These are phyloP conservation scores for Rosa rugosa DNA, from an alignment of 306 rosid species.

Conservation along the genomic window DNA sequence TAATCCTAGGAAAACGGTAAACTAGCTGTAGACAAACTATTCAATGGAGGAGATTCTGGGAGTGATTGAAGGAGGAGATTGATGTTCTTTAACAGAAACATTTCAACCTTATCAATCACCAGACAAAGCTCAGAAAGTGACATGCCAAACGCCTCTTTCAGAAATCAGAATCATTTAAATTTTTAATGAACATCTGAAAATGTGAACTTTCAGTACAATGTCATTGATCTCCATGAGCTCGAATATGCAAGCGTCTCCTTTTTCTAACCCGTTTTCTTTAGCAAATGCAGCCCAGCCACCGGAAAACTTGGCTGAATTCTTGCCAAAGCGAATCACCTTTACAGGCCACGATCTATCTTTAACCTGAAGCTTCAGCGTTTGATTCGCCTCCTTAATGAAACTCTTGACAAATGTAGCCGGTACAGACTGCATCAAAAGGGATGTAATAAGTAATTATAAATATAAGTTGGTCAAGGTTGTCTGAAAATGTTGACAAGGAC, in stretches of 20 bases:
- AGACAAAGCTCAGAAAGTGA: not conserved
- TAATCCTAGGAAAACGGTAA: no score
- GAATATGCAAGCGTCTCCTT: not conserved
- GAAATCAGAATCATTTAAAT: no score
- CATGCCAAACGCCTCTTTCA: not conserved
- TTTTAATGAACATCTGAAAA: not conserved
- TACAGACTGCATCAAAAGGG: not conserved
- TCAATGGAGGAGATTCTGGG: no score
- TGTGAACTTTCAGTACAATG: not conserved
- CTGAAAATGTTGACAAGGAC: not conserved
- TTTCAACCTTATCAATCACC: no score
- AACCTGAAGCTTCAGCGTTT: not conserved
- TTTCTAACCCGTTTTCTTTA: not conserved
- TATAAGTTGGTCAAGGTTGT: not conserved
- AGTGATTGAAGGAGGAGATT: no score
- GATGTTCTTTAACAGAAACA: no score
- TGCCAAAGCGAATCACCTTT: not conserved
- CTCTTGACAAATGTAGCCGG: not conserved
- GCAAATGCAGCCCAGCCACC: constrained; percentile 15
- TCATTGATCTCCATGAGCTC: not conserved
- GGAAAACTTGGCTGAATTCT: not conserved
- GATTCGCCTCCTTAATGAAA: not conserved
- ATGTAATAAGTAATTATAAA: not conserved
- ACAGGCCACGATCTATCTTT: not conserved
- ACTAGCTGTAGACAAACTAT: no score